Evolutionary conservation across 148 eudicot species (phyloP).

Genomic region (Oxyria digyna): DNA sequence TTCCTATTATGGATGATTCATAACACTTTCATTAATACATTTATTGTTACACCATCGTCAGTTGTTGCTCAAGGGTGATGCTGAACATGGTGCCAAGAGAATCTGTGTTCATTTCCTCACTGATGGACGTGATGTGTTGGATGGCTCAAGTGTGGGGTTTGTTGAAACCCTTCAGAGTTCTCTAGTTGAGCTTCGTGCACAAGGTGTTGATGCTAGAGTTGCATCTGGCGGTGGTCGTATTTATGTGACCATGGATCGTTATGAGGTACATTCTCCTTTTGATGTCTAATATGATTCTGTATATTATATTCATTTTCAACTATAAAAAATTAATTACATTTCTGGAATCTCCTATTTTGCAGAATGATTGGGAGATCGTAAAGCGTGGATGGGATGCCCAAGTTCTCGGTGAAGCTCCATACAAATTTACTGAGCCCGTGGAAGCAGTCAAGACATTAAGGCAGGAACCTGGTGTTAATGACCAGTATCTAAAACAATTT

Average conservation of each 20-base stretch:
- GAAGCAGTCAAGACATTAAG: constrained; percentile 83
- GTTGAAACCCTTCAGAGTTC: constrained; percentile 81
- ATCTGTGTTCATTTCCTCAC: constrained; percentile 82
- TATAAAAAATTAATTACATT: no score
- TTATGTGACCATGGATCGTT: constrained; percentile 94
- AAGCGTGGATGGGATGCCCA: constrained; percentile 99
- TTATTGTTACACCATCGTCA: constrained; percentile 17
- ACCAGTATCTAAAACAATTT: constrained; percentile 82
- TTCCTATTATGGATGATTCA: constrained; percentile 4
- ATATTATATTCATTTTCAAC: no score
- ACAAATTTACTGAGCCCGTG: constrained; percentile 58
- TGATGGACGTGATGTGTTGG: constrained; percentile 96
- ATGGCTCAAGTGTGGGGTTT: constrained; percentile 85
- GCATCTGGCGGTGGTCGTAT: constrained; percentile 99
- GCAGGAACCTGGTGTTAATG: constrained; percentile 44
- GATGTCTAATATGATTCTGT: no score
- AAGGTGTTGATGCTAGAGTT: constrained; percentile 78
- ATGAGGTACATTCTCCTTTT: constrained; percentile 48
- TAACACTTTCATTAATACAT: background rate
- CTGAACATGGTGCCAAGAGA: constrained; percentile 77
- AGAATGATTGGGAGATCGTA: constrained; percentile 94
- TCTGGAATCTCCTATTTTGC: constrained; percentile 10
- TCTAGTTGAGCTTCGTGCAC: constrained; percentile 46
- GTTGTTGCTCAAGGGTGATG: constrained; percentile 72
- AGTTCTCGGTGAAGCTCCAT: constrained; percentile 94